Conservation (phyloP, 345 rosid species). For the Luvunga scandens region DNA sequence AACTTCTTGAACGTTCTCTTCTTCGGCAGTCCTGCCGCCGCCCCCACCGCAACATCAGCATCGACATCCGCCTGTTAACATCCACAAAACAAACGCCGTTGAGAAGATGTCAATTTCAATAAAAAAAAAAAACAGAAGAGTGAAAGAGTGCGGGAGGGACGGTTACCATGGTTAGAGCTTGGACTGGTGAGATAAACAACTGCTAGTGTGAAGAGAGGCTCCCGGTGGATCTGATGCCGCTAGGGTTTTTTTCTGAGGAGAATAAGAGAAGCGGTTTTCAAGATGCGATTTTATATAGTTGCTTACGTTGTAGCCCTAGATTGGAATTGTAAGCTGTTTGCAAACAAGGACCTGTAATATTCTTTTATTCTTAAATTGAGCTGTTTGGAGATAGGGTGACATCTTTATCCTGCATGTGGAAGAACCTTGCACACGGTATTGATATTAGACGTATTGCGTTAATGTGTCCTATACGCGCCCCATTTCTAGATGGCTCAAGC, state of each 20-base stretch:
- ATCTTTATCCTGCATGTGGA: neutral
- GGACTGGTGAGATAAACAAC: neutral
- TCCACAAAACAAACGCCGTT: neutral
- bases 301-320: slow-evolving; percentile 14
- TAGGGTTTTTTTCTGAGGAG: slow-evolving; percentile 19
- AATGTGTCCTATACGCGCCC: no score
- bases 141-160: neutral
- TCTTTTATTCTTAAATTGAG: neutral
- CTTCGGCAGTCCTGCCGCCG: slow-evolving; percentile 43
- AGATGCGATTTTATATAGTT: neutral
- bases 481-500: no score
- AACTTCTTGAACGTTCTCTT: slow-evolving; percentile 65
- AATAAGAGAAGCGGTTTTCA: neutral
- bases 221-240: slow-evolving; percentile 23
- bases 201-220: neutral
- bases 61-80: slow-evolving; percentile 41
- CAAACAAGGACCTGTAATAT: neutral
- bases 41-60: slow-evolving; percentile 38
- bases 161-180: slow-evolving; percentile 32
- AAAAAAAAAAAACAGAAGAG: neutral
- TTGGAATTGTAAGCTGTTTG: neutral
- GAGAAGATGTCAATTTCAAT: no score
- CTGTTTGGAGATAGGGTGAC: no score
- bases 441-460: no score
- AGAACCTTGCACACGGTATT: neutral